Conservation (phyloP, 345 rosid species). For the Arabidopsis arenosa region DNA sequence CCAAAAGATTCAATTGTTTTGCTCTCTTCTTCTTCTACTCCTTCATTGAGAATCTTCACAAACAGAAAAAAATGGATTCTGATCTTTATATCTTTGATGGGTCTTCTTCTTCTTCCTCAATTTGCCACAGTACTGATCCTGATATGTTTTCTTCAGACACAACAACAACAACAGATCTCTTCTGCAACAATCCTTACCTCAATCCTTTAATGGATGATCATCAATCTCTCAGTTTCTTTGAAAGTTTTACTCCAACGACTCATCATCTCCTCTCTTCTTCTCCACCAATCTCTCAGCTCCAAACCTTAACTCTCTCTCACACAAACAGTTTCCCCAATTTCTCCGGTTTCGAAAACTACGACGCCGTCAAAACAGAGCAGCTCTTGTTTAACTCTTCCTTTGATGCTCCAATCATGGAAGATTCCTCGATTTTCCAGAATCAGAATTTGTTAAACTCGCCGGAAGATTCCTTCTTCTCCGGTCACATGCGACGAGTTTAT, state of each 20-base stretch:
- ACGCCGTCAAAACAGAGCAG: conserved; percentile 60
- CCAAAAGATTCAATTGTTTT: conserved; percentile 29
- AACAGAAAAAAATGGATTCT: conserved; percentile 55
- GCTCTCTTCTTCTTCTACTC: neutral
- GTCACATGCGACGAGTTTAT: conserved; percentile 74
- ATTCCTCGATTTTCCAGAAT: conserved; percentile 52
- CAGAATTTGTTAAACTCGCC: conserved; percentile 58
- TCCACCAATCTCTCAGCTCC: conserved; percentile 67
- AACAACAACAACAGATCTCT: conserved; percentile 40
- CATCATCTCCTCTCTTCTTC: conserved; percentile 59
- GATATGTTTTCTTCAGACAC: conserved; percentile 55
- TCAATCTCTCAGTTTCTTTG: conserved; percentile 42
- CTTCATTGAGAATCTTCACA: conserved; percentile 23
- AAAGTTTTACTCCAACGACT: conserved; percentile 38
- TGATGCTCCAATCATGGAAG: conserved; percentile 57
- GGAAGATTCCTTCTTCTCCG: conserved; percentile 56
- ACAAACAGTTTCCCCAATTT: conserved; percentile 50
- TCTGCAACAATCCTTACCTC: conserved; percentile 37
- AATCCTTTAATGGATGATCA: conserved; percentile 39
- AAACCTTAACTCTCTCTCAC: conserved; percentile 61
- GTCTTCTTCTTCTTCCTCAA: conserved; percentile 51
- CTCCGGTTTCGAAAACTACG: conserved; percentile 46
- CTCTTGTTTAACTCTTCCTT: conserved; percentile 43
- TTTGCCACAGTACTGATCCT: conserved; percentile 45
- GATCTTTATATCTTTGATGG: conserved; percentile 58